Evolutionary conservation across 176 grass and related monocot species (phyloP).

Genomic region (Hsuehochloa calcarea): DNA sequence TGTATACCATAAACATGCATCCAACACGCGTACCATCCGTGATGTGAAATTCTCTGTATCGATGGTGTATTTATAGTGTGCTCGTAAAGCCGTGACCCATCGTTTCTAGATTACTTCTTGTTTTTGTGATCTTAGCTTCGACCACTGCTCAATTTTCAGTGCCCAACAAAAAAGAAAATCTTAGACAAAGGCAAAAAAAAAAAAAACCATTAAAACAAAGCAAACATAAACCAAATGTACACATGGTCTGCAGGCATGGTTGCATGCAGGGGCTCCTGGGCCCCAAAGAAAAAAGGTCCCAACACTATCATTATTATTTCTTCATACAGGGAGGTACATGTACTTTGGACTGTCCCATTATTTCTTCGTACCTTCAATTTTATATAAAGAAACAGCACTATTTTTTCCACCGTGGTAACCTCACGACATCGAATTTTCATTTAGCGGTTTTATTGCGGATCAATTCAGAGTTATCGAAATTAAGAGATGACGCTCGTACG

Average conservation of each 20-base stretch:
- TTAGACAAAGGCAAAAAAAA: too few species aligned
- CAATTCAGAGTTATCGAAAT: neutral
- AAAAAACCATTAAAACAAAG: neutral
- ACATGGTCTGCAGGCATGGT: neutral
- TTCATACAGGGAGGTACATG: neutral
- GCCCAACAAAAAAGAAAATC: neutral
- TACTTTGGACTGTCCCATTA: neutral
- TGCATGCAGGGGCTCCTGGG: neutral
- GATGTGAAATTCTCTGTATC: neutral
- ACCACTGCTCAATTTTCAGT: neutral
- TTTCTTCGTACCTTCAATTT: neutral
- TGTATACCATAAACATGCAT: neutral
- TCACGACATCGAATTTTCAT: neutral
- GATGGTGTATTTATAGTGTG: too few species aligned
- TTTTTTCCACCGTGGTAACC: neutral
- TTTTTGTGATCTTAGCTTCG: neutral
- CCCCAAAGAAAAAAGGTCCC: neutral
- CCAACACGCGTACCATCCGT: neutral
- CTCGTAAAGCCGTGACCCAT: neutral
- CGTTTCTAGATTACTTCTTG: neutral
- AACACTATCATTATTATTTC: neutral
- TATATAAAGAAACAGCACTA: neutral
- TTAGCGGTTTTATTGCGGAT: neutral
- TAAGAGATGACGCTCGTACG: neutral
- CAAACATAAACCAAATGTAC: neutral